Base-by-base conservation (phyloP, 2,329 filamentous ascomycete genomes). In the Uncinocarpus reesii region DNA sequence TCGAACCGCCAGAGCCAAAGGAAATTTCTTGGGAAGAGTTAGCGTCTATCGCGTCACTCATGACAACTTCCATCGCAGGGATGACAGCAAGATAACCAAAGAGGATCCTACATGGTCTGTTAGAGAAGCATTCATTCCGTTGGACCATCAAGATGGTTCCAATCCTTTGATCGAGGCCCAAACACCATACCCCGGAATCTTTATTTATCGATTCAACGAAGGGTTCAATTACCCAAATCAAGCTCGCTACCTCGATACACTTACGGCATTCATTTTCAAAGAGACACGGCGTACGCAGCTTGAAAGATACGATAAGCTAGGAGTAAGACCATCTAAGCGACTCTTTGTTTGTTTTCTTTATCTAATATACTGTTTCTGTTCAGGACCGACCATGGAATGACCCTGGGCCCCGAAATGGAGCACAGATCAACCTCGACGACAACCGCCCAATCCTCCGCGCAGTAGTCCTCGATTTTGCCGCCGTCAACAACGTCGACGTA, bases 151-250 rank as follows among this genome's bases (percentile, higher is more conserved):
- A n/a, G 73, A 77, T 47, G 72, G 72, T 31, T 66, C 73, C 28
- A 78, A 78, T 62, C 72, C 71, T 1, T 59, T 65, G 20, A 61
- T 76, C 21, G 52, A 65, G 10, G 63, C 76, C 11, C 62, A 63
- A n/a, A 66, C 66, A 34, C 72, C 73, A 2, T 70, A 75, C 51
- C 75, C 75, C 1, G 75, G 75, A 28, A 67, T 78, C 42, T 74
- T 77, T 53, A 69, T 78, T 50, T 78, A 76, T 59, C 71, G 73
- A 11, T 77, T 78, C 54, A 68, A 68, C 1, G 73, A 77, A 53
- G 71, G 74, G 21, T 75, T 78, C 64, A 78, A 76, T 60, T 78
- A 78, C 58, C 69, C 71, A 53, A 78, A 78, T 51, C 70, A 73
- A 8, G 70, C 70, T 0, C 69, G 66, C 15, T 72, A 77, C 52